Conservation (phyloP, 441 rosid species). For the Populus hybrid region DNA sequence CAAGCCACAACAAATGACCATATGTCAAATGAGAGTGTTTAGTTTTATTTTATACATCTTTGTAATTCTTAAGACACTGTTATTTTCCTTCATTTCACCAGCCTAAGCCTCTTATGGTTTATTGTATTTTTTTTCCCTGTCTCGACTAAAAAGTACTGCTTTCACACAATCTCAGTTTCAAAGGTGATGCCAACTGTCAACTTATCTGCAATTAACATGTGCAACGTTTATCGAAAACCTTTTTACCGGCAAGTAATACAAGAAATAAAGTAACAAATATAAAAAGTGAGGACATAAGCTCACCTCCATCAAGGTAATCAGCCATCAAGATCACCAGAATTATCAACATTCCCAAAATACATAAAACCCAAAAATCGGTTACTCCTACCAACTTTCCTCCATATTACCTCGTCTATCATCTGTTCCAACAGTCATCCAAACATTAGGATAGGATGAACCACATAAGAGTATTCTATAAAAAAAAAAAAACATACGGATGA, state of each 20-base stretch:
- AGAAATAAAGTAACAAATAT: neutral
- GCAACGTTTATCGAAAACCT: neutral
- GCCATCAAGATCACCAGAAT: conserved; percentile 93
- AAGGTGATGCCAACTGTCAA: neutral
- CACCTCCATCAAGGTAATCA: conserved; percentile 98
- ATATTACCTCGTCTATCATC: conserved; percentile 86
- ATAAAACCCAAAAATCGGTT: conserved; percentile 82
- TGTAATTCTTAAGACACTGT: too few relatives aligned
- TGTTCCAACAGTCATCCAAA: conserved; percentile 26
- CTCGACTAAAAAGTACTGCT: neutral
- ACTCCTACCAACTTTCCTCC: conserved; percentile 70
- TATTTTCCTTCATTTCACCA: too few relatives aligned
- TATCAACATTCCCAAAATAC: conserved; percentile 93
- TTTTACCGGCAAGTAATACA: neutral
- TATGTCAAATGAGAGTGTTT: too few relatives aligned
- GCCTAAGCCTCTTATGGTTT: neutral
- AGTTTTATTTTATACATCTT: too few relatives aligned
- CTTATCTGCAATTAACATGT: neutral
- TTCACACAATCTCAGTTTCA: neutral
- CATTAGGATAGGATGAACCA: conserved; percentile 1
- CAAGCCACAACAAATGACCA: too few relatives aligned
- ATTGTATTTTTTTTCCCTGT: neutral
- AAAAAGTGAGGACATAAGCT: conserved; percentile 14
- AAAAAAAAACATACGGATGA: neutral
- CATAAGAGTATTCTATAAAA: neutral